Evolutionary conservation across 345 rosid genomes (phyloP).

Genomic region (Toxicodendron radicans): DNA sequence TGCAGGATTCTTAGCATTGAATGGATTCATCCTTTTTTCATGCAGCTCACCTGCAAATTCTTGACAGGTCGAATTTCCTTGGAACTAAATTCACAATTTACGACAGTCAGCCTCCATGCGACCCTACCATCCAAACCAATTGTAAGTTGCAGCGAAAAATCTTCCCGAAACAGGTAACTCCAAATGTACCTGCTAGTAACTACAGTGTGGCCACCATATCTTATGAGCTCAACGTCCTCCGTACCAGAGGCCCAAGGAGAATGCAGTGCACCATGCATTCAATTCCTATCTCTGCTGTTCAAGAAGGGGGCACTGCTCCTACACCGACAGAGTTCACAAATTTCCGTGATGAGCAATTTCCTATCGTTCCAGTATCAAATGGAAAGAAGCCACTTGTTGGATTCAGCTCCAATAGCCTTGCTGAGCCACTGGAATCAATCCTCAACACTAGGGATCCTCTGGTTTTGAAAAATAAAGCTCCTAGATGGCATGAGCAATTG

Average conservation of each 20-base stretch:
- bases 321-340: constrained; percentile 47
- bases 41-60: constrained; percentile 19
- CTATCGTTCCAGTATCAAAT: constrained; percentile 25
- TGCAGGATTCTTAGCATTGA: constrained; percentile 9
- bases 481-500: constrained; percentile 96
- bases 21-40: constrained; percentile 3
- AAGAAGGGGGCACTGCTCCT: constrained; percentile 64
- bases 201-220: constrained; percentile 52
- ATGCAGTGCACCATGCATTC: constrained; percentile 75
- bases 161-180: constrained; percentile 45
- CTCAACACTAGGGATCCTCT: constrained; percentile 36
- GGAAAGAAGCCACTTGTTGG: constrained; percentile 41
- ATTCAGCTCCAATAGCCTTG: constrained; percentile 38
- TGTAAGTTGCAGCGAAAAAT: constrained; percentile 31
- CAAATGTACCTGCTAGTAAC: constrained; percentile 38
- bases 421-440: constrained; percentile 23
- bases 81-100: constrained; percentile 84
- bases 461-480: constrained; percentile 80
- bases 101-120: constrained; percentile 58
- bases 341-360: constrained; percentile 20
- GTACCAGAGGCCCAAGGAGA: constrained; percentile 91
- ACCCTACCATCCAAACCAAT: constrained; percentile 32
- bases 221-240: constrained; percentile 80
- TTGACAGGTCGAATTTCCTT: constrained; percentile 82
- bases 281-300: constrained; percentile 61